Evolutionary conservation across 2,329 filamentous ascomycete genomes (phyloP).

Genomic region (Metarhizium brunneum): DNA sequence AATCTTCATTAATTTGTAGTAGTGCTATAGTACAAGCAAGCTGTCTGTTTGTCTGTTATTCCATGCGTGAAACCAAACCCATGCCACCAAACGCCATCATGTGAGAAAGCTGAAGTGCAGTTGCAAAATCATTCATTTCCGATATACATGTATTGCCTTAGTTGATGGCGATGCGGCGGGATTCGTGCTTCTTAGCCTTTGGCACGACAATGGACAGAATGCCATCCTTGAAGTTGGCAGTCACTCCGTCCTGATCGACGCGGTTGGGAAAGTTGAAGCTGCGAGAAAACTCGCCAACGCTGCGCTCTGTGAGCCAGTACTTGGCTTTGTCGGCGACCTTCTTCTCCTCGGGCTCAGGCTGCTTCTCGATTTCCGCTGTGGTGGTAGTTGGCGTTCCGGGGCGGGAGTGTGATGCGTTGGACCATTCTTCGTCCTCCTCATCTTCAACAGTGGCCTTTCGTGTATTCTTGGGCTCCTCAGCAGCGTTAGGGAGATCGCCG

Average conservation of each 20-base stretch:
- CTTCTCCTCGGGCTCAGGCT: constrained; percentile 15
- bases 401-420: constrained; percentile 7
- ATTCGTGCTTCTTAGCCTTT: constrained; percentile 52
- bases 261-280: constrained; percentile 58
- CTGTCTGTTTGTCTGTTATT: background rate
- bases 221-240: constrained; percentile 55
- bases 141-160: constrained; percentile 20
- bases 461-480: constrained; percentile 27
- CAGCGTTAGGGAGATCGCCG: constrained; percentile 31
- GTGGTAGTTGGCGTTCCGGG: constrained; percentile 5
- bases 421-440: constrained; percentile 29
- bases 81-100: constrained; percentile 1
- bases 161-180: constrained; percentile 45
- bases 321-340: constrained; percentile 36
- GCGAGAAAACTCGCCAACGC: constrained; percentile 57
- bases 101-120: background rate
- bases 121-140: background rate
- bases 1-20: background rate
- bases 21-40: background rate
- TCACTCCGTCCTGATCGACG: constrained; percentile 53
- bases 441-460: constrained; percentile 60
- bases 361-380: constrained; percentile 12
- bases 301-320: constrained; percentile 65
- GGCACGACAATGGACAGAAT: constrained; percentile 56
- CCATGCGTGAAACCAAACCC: background rate